phyloP scores from a whole-genome alignment of 1,284 basidiomycete species.

The Cryptococcus neoformans region DNA sequence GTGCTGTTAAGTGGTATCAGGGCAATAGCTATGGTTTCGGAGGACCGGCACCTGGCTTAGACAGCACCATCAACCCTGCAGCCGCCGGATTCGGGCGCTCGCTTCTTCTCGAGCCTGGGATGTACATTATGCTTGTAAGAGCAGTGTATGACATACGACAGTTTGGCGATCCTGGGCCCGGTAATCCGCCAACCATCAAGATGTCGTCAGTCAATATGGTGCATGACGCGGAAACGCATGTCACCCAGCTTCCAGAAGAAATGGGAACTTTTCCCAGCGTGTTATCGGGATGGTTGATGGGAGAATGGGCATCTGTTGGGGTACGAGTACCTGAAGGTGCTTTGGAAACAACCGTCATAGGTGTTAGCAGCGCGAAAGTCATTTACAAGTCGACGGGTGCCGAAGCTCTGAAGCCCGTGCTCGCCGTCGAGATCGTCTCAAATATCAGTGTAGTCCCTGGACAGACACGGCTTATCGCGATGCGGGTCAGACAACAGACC shows the following conservation, averaged over 20 bases:
- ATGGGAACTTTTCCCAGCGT: constrained; percentile 26
- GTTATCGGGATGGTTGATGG: constrained; percentile 36
- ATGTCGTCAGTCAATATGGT: constrained; percentile 13
- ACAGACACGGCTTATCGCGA: constrained; percentile 16
- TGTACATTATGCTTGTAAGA: constrained; percentile 34
- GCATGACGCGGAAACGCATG: constrained; percentile 5
- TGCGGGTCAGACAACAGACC: constrained; percentile 9
- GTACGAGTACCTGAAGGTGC: constrained; percentile 10
- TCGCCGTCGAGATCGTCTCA: constrained; percentile 2
- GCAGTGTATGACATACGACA: constrained; percentile 44
- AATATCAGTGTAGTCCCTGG: constrained; percentile 7
- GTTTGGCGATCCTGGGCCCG: constrained; percentile 41
- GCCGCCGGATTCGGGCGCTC: constrained; percentile 31
- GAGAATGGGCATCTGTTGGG: constrained; percentile 25
- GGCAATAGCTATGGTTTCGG: constrained; percentile 45
- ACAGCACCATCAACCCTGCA: neutral
- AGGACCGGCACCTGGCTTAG: neutral
- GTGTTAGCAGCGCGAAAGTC: neutral
- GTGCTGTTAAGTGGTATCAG: constrained; percentile 31
- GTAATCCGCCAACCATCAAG: constrained; percentile 24
- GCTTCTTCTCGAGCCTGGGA: constrained; percentile 25
- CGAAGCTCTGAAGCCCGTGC: neutral
- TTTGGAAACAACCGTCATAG: neutral
- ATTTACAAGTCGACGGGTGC: neutral
- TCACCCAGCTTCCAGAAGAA: constrained; percentile 9